Evolutionary conservation across 495 filamentous ascomycete species (phyloP).

Genomic region (Aspergillus sparsus): DNA sequence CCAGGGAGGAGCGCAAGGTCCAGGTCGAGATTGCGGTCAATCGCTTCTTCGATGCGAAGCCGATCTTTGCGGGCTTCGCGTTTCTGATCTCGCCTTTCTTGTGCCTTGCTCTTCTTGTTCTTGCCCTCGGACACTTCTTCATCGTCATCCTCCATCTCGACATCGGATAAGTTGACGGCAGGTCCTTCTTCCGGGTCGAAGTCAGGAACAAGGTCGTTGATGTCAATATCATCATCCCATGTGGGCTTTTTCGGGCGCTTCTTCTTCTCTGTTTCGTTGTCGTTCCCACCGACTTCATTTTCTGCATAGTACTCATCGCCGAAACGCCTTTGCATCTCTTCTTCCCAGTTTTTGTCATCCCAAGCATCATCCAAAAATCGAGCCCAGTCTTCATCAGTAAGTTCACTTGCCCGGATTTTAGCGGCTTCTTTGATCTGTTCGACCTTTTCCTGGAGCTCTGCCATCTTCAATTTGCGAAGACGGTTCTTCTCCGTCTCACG

Average conservation of each 20-base stretch:
- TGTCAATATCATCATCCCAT: constrained; percentile 97
- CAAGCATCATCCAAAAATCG: constrained; percentile 81
- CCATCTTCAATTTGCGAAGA: constrained; percentile 80
- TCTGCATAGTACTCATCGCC: constrained; percentile 86
- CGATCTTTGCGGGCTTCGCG: constrained; percentile 74
- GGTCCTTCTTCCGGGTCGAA: constrained; percentile 68
- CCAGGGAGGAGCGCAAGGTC: constrained; percentile 60
- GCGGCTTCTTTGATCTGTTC: constrained; percentile 83
- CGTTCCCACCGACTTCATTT: constrained; percentile 49
- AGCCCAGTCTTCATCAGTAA: constrained; percentile 74
- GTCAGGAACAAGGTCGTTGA: constrained; percentile 85
- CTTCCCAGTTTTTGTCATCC: constrained; percentile 84
- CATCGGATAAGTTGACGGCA: constrained; percentile 54
- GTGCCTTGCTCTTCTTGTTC: constrained; percentile 63
- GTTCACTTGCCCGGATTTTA: constrained; percentile 64
- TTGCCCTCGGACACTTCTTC: constrained; percentile 33
- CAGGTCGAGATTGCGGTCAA: constrained; percentile 78
- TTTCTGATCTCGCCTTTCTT: constrained; percentile 70
- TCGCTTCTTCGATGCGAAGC: constrained; percentile 79
- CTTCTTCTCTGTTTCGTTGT: constrained; percentile 49
- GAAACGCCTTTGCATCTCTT: constrained; percentile 83
- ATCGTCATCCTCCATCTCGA: constrained; percentile 50
- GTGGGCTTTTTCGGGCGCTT: constrained; percentile 82
- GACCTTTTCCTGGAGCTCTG: constrained; percentile 82
- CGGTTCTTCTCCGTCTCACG: constrained; percentile 80